Conservation (phyloP, 495 filamentous ascomycete genomes). For the Trichoderma reesei region DNA sequence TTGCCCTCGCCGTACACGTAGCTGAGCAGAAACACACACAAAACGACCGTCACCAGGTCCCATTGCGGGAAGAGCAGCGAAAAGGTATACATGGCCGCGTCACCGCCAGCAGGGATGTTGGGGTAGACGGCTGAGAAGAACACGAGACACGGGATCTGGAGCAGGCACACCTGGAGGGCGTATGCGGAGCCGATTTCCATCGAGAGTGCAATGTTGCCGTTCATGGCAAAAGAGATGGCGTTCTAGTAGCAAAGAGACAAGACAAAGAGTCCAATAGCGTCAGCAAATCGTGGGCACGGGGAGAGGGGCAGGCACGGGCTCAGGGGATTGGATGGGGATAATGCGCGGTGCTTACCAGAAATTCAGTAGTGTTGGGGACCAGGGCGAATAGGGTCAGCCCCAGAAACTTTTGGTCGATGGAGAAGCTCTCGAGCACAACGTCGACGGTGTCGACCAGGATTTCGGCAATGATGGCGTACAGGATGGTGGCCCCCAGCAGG, state of each 20-base stretch:
- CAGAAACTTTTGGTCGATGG: conserved; percentile 95
- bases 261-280: neutral
- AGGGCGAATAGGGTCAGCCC: conserved; percentile 95
- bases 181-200: conserved; percentile 99
- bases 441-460: conserved; percentile 96
- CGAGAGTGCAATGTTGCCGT: conserved; percentile 96
- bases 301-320: neutral
- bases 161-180: conserved; percentile 91
- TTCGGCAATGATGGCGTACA: conserved; percentile 94
- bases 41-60: conserved; percentile 96
- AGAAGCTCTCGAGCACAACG: conserved; percentile 76
- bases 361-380: conserved; percentile 97
- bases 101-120: conserved; percentile 20
- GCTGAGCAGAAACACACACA: conserved; percentile 93
- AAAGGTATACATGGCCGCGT: conserved; percentile 55
- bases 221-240: conserved; percentile 99
- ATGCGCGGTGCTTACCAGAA: conserved; percentile 54
- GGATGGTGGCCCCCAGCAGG: conserved; percentile 76
- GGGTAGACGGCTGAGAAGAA: conserved; percentile 65
- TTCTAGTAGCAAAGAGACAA: conserved; percentile 57
- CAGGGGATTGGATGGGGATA: neutral
- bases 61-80: conserved; percentile 95
- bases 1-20: conserved; percentile 99
- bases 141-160: conserved; percentile 90
- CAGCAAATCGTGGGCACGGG: neutral